A percentile compares a stretch with the other conserved stretches of the same genome.
Conservation (phyloP, 352 stramenopile species). For the Phytopythium aichiense region DNA sequence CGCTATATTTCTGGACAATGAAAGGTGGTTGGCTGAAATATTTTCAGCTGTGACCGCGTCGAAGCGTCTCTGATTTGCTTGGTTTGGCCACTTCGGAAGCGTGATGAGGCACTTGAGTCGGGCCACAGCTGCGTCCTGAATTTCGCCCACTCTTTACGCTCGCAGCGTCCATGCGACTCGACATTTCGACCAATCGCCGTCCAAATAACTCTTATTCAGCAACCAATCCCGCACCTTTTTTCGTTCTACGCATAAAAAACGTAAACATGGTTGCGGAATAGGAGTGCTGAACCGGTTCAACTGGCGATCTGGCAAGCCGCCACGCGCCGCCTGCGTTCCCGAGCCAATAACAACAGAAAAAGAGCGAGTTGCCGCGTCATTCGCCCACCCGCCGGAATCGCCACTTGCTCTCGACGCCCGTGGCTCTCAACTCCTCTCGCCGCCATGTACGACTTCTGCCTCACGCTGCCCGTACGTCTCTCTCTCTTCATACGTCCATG, state of each 20-base stretch:
- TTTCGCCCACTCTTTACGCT: constrained; percentile 1
- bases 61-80: not conserved
- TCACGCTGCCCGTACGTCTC: constrained; percentile 74
- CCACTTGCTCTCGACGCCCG: no score
- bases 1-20: not conserved
- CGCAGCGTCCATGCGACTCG: not conserved
- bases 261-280: not conserved
- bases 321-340: not conserved
- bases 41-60: not conserved
- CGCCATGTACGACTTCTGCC: constrained; percentile 86
- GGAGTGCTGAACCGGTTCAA: not conserved
- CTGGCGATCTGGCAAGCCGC: not conserved
- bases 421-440: not conserved
- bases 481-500: constrained; percentile 4
- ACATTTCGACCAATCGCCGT: not conserved
- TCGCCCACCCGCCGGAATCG: not conserved
- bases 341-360: constrained; percentile 1
- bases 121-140: not conserved
- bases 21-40: not conserved
- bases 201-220: not conserved
- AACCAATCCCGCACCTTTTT: not conserved
- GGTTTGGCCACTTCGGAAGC: not conserved
- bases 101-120: not conserved
- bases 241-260: not conserved
- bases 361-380: not conserved